Evolutionary conservation across 2,329 filamentous ascomycete species (phyloP).

Genomic region (Leptographium flavum): DNA sequence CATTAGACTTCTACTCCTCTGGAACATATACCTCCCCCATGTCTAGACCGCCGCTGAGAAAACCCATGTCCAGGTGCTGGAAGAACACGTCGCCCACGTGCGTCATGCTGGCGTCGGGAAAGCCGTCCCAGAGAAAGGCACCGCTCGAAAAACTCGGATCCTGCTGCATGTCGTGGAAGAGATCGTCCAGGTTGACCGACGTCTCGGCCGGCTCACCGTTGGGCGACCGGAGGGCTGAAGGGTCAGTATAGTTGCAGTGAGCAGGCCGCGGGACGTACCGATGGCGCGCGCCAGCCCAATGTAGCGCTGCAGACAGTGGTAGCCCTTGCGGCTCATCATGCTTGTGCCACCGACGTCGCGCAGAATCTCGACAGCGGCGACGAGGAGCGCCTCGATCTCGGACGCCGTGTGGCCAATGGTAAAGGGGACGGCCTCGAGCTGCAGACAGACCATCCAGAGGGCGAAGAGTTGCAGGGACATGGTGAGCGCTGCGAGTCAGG

Average conservation of each 20-base stretch:
- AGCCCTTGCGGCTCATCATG: conserved; percentile 11
- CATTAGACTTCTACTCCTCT: neutral
- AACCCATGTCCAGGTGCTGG: conserved; percentile 2
- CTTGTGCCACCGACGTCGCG: conserved; percentile 7
- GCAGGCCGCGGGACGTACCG: neutral
- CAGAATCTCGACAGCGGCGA: conserved; percentile 5
- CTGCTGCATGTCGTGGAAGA: neutral
- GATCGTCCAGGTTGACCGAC: neutral
- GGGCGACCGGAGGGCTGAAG: neutral
- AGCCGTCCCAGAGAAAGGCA: conserved; percentile 6
- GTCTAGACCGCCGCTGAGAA: neutral
- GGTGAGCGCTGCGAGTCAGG: conserved; percentile 17
- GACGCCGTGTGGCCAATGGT: neutral
- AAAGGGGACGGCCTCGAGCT: neutral
- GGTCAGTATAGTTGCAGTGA: neutral
- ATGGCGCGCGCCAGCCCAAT: conserved; percentile 3
- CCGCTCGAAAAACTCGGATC: neutral
- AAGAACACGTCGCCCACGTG: conserved; percentile 4
- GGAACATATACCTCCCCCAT: neutral
- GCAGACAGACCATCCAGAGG: conserved; percentile 14
- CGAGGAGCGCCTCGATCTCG: conserved; percentile 2
- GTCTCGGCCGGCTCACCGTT: neutral
- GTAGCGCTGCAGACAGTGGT: conserved; percentile 8
- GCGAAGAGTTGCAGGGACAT: conserved; percentile 16
- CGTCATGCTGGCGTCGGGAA: conserved; percentile 5